Percentiles rank a stretch among this genome's conserved stretches.
Conservation (phyloP, 441 rosid genomes). For the Gossypium schwendimanii region DNA sequence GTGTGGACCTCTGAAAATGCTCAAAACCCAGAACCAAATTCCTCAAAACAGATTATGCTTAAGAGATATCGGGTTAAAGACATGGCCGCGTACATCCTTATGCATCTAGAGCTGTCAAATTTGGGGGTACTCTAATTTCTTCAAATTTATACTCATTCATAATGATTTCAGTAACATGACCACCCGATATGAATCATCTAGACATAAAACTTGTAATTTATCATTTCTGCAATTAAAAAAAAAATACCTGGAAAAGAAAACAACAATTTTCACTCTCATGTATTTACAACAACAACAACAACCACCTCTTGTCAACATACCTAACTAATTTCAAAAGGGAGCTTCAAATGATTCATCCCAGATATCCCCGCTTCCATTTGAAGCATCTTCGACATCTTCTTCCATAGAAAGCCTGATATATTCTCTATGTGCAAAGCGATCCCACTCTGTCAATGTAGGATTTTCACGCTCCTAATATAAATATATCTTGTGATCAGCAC, state of each 20-base stretch:
- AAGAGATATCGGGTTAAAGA: not conserved
- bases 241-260: not conserved
- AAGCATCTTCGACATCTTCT: conserved; percentile 57
- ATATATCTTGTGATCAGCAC: not conserved
- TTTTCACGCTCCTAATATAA: conserved; percentile 40
- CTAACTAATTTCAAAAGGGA: conserved; percentile 37
- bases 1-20: not conserved
- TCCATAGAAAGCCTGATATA: conserved; percentile 62
- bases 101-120: not conserved
- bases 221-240: not conserved
- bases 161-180: not conserved
- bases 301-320: conserved; percentile 14
- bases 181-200: not conserved
- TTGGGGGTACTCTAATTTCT: not conserved
- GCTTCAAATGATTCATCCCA: conserved; percentile 72
- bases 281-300: not conserved
- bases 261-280: not conserved
- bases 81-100: not conserved
- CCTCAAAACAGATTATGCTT: not conserved
- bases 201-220: not conserved
- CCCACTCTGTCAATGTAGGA: conserved; percentile 62
- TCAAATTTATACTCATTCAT: not conserved
- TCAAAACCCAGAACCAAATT: not conserved
- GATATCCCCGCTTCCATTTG: conserved; percentile 65
- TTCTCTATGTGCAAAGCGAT: conserved; percentile 52